Evolutionary conservation across 352 stramenopile species (phyloP), one percentile per base, ranked within the genome.

Genomic region (Globisporangium nodosum): DNA sequence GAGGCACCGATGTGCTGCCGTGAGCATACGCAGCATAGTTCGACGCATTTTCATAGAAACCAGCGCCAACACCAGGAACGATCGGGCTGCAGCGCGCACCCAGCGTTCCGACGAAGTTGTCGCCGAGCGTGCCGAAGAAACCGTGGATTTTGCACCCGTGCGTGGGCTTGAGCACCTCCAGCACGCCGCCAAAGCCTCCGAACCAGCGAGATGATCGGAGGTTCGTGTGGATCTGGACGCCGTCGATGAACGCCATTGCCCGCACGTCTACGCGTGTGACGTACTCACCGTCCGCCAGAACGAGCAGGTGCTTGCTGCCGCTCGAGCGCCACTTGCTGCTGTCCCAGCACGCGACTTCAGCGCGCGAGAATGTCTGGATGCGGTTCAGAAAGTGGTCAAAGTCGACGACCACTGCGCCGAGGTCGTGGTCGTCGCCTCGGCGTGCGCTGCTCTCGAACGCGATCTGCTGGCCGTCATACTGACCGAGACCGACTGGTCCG

Each of bases 181-280:
- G 49, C 33, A 62, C 42, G 5, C 80, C 80, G 16, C 80, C 80
- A 49, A 72, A 78, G 3, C 80, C 78, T 16, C 80, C 80, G 45
- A 69, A 86, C 80, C 80, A 88, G n/a, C 70, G 71, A 35, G 80
- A 78, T 1, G 67, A 74, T 2, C 74, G 71, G 33, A 72, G 18
- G 49, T 87, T 90, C 3, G 80, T 90, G 62, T 86, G 70, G 13
- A 90, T 65, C 49, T 84, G 74, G 15, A 90, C 56, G 7, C 78
- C 80, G 54, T 90, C 78, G 37, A 90, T 75, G 74, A 74, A 90
- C 12, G 74, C 75, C 68, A 76, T 76, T 0, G 78, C 72, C 2
- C 76, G 68, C 1, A 87, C 61, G 45, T 87, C 76, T 5, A 90
- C 70, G 15, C 63, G 68, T 30, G 66, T 76, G 39, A 90, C 63